phyloP scores from a whole-genome alignment of 371 early-diverging fungal species.

The Rhizomucor pusillus region DNA sequence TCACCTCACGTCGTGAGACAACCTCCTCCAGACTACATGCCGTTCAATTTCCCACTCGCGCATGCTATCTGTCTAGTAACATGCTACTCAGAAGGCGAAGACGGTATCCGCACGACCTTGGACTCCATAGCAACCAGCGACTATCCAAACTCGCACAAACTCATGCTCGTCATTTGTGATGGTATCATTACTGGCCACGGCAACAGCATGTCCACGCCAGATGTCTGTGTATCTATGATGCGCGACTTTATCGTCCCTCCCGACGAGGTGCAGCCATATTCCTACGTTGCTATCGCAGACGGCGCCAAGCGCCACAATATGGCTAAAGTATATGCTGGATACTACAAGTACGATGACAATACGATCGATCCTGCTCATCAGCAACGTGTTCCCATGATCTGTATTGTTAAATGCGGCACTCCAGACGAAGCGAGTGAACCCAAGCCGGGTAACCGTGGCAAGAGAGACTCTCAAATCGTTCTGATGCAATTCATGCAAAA shows the following conservation, averaged over 20 bases:
- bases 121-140: conserved; percentile 93
- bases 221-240: conserved; percentile 84
- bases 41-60: conserved; percentile 70
- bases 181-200: conserved; percentile 86
- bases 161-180: conserved; percentile 90
- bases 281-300: conserved; percentile 94
- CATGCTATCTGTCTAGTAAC: conserved; percentile 81
- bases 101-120: conserved; percentile 89
- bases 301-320: conserved; percentile 93
- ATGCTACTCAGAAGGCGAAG: conserved; percentile 91
- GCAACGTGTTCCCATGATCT: conserved; percentile 79
- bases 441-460: conserved; percentile 97
- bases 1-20: conserved; percentile 43
- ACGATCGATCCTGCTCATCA: conserved; percentile 49
- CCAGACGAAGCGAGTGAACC: conserved; percentile 66
- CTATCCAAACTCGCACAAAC: conserved; percentile 88
- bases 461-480: conserved; percentile 98
- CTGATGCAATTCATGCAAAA: conserved; percentile 96
- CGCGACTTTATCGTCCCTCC: conserved; percentile 68
- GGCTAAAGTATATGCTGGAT: conserved; percentile 95
- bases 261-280: conserved; percentile 64
- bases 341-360: conserved; percentile 68
- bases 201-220: conserved; percentile 77
- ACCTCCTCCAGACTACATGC: conserved; percentile 55
- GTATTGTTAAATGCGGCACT: conserved; percentile 92